A percentile compares a stretch with the other conserved stretches of the same genome.
Evolutionary conservation across 2,329 filamentous ascomycete species (phyloP).

Genomic region (Scytalidium sp.): DNA sequence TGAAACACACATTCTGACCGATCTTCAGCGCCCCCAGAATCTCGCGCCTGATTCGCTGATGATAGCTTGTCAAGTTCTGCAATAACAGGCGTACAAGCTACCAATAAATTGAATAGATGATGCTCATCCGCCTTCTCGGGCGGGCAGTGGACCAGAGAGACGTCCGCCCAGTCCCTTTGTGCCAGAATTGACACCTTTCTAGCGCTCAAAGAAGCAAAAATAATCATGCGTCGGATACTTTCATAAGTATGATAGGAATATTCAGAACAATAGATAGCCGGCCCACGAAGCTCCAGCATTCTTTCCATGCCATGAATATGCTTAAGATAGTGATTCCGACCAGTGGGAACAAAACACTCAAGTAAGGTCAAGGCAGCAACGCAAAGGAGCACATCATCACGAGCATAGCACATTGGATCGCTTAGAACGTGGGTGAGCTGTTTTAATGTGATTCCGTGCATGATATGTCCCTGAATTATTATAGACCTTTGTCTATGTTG

Average conservation of each 20-base stretch:
- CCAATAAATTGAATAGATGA: slow-evolving; percentile 25
- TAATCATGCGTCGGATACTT: slow-evolving; percentile 20
- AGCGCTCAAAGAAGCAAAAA: slow-evolving; percentile 20
- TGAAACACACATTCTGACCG: background rate
- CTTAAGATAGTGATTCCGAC: slow-evolving; percentile 21
- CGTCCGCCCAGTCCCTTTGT: slow-evolving; percentile 22
- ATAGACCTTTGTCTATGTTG: slow-evolving; percentile 18
- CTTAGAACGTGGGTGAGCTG: slow-evolving; percentile 23
- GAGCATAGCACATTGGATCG: slow-evolving; percentile 16
- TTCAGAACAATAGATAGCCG: slow-evolving; percentile 8
- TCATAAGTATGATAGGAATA: slow-evolving; percentile 20
- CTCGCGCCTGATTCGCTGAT: background rate
- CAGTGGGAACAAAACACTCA: slow-evolving; percentile 24
- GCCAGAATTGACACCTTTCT: slow-evolving; percentile 24
- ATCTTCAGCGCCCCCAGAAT: background rate
- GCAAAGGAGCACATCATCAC: slow-evolving; percentile 25
- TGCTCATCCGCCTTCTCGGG: slow-evolving; percentile 19
- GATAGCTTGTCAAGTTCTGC: slow-evolving; percentile 15
- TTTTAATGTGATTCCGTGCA: slow-evolving; percentile 23
- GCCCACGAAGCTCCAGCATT: slow-evolving; percentile 23
- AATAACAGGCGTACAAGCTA: slow-evolving; percentile 25
- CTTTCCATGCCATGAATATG: slow-evolving; percentile 27
- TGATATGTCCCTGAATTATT: slow-evolving; percentile 16
- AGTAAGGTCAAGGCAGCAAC: slow-evolving; percentile 24
- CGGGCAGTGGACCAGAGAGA: slow-evolving; percentile 14